phyloP scores from a whole-genome alignment of 345 rosid species.

The Syzygium jambos region DNA sequence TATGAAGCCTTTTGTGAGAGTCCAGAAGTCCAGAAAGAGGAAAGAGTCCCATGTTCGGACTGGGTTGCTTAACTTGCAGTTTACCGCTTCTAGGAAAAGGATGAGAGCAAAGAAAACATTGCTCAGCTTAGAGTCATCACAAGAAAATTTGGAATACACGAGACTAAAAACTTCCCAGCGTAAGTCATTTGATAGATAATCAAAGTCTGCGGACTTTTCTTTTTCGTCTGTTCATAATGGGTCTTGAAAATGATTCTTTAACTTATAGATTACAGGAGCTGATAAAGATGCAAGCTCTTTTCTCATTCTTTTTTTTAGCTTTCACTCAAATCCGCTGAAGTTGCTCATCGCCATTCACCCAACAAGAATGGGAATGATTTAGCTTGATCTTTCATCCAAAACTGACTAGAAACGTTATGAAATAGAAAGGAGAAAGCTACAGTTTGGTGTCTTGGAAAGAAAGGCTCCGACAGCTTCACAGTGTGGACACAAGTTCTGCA shows the following conservation, averaged over 20 bases:
- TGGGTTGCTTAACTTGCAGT: conserved; percentile 51
- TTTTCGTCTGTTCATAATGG: not conserved
- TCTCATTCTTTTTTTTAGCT: not conserved
- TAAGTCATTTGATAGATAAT: not conserved
- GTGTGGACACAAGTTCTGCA: not conserved
- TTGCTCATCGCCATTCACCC: not conserved
- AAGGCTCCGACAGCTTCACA: not conserved
- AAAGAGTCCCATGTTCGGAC: conserved; percentile 3
- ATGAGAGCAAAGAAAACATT: not conserved
- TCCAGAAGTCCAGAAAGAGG: not conserved
- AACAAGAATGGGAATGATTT: not conserved
- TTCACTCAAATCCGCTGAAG: not conserved
- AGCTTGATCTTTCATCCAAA: not conserved
- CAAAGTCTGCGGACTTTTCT: not conserved
- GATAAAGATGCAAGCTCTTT: not conserved
- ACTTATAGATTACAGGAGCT: not conserved
- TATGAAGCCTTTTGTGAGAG: conserved; percentile 21
- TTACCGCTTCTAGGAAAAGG: conserved; percentile 11
- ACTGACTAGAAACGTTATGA: not conserved
- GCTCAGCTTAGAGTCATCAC: not conserved
- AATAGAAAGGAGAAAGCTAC: not conserved
- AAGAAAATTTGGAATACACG: not conserved
- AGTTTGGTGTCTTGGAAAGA: not conserved
- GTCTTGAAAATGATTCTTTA: not conserved
- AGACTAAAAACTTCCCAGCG: not conserved